These are phyloP conservation scores for Tripidium arundinaceum DNA, from an alignment of 202 grass and related monocot species.

Conservation along the genomic window DNA sequence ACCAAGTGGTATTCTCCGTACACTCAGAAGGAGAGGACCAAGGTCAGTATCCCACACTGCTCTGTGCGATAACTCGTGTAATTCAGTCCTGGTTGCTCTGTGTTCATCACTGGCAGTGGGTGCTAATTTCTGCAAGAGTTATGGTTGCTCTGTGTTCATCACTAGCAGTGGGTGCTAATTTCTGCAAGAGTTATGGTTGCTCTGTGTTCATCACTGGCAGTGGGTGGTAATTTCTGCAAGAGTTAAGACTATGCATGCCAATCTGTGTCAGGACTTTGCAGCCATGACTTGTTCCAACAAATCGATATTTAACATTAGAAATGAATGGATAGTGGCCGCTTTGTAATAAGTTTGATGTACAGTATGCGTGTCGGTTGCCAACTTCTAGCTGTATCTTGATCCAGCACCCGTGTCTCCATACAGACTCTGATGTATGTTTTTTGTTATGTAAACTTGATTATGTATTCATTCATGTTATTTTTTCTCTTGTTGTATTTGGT, in stretches of 20 bases:
- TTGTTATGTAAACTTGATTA: neutral
- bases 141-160: neutral
- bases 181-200: neutral
- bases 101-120: neutral
- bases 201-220: neutral
- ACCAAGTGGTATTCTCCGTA: slow-evolving; percentile 99
- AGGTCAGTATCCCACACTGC: slow-evolving; percentile 44
- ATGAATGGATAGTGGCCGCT: neutral
- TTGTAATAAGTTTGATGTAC: neutral
- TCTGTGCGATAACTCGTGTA: neutral
- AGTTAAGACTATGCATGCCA: neutral
- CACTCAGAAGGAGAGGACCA: slow-evolving; percentile 84
- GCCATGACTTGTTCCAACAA: neutral
- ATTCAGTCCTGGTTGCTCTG: neutral
- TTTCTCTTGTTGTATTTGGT: neutral
- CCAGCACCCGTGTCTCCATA: neutral
- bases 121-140: neutral
- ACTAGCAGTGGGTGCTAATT: neutral
- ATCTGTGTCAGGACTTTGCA: slow-evolving; percentile 1
- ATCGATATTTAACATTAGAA: neutral
- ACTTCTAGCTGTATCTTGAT: neutral
- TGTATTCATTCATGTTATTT: neutral
- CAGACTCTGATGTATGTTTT: neutral
- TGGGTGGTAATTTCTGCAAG: neutral
- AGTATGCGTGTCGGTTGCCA: neutral